Evolutionary conservation across 2,329 filamentous ascomycete genomes (phyloP), one percentile per base, ranked within the genome.

Genomic region (Curvularia sp.): DNA sequence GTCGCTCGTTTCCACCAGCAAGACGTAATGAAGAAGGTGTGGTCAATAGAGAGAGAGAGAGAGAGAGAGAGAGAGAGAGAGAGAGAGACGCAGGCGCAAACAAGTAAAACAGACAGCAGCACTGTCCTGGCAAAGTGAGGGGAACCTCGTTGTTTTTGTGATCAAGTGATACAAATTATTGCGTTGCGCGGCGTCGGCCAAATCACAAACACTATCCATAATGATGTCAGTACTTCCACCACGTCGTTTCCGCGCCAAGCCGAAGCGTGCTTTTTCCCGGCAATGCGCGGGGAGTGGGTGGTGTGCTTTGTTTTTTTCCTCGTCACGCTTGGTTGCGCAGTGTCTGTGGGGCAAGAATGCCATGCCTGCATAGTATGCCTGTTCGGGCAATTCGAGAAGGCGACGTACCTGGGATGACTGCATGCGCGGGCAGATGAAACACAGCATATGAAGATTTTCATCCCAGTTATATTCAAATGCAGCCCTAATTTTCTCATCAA

Each of bases 171-270:
- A 9, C 28, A 7, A 33, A 33, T 15, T 15, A 15, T 13, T 15
- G 5, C 33, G 33, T 5, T n/a, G 33, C 13, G 33, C 12, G 33
- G 33, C 5, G n/a, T n/a, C 33, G 22, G 30, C 15, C 35, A 10
- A 31, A 49, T 43, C 33, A 26, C 33, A 50, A 41, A 42, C 15
- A 38, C 33, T n/a, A 38, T 38, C 33, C 49, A 31, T 38, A 44
- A 48, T 65, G 63, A 65, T 64, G 65, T 67, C 63, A 67, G 35
- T 35, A 50, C 18, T 46, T 49, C 54, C 54, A 61, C 55, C 13
- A 10, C 31, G 13, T 33, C 55, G 10, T 20, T 20, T 58, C 49
- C 61, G 57, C 48, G 59, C 61, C 56, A 64, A 62, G 58, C 61
- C 57, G 54, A 60, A 43, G 44, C 57, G n/a, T 54, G 51, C 51